Evolutionary conservation across 2,329 filamentous ascomycete genomes (phyloP).

Genomic region (Penicillium paneum): DNA sequence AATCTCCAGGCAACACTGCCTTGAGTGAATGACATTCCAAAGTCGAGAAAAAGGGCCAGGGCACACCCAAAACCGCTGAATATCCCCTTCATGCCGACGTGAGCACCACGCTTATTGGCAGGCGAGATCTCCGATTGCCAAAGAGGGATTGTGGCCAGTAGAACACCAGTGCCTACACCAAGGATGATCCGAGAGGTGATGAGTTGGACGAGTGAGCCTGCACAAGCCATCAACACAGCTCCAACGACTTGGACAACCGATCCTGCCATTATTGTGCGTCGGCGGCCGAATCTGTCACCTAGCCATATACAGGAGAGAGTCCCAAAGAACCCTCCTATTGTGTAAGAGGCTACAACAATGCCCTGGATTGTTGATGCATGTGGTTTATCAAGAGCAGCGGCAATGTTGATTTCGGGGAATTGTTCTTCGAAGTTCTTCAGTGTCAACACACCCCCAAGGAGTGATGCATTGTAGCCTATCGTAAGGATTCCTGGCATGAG

Average conservation of each 20-base stretch:
- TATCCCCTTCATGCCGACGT: slow-evolving; percentile 22
- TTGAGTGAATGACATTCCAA: slow-evolving; percentile 20
- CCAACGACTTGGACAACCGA: slow-evolving; percentile 16
- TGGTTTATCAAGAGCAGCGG: slow-evolving; percentile 4
- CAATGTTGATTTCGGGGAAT: slow-evolving; percentile 20
- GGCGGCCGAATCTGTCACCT: slow-evolving; percentile 21
- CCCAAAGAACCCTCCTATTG: slow-evolving; percentile 20
- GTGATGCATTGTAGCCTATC: slow-evolving; percentile 21
- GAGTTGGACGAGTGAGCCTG: slow-evolving; percentile 14
- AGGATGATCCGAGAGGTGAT: slow-evolving; percentile 13
- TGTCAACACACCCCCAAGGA: slow-evolving; percentile 19
- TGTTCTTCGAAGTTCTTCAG: slow-evolving; percentile 16
- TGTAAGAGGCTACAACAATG: slow-evolving; percentile 16
- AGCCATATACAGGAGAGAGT: slow-evolving; percentile 22
- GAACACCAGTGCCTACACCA: slow-evolving; percentile 16
- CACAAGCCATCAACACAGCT: slow-evolving; percentile 13
- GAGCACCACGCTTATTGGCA: slow-evolving; percentile 19
- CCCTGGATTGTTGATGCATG: slow-evolving; percentile 21
- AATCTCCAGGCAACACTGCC: slow-evolving; percentile 19
- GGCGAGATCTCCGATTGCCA: slow-evolving; percentile 24
- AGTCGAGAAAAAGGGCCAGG: slow-evolving; percentile 20
- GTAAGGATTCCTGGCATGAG: slow-evolving; percentile 22
- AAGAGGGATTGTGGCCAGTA: slow-evolving; percentile 21
- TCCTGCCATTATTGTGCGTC: slow-evolving; percentile 20
- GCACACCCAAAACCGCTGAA: slow-evolving; percentile 22